Evolutionary conservation across 306 rosid genomes (phyloP).

Genomic region (Lagenaria siceraria): DNA sequence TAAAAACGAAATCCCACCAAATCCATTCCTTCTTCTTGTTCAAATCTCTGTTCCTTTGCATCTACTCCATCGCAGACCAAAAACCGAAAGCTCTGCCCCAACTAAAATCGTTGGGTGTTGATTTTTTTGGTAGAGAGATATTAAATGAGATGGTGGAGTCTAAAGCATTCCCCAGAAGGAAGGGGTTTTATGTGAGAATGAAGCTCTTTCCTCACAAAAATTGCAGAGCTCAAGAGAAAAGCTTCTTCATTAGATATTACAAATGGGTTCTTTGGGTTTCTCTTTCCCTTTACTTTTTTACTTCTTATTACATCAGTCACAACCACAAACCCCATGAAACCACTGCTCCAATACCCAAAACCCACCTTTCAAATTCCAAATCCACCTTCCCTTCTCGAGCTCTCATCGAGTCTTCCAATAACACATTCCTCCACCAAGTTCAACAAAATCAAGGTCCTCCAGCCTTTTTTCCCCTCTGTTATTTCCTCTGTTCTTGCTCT

Average conservation of each 20-base stretch:
- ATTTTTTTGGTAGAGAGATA: background rate
- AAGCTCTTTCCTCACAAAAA: slow-evolving; percentile 51
- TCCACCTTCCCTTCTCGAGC: slow-evolving; percentile 31
- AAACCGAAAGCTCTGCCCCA: slow-evolving; percentile 45
- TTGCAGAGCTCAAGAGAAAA: slow-evolving; percentile 42
- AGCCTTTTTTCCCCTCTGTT: background rate
- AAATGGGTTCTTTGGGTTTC: slow-evolving; percentile 83
- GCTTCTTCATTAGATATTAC: slow-evolving; percentile 39
- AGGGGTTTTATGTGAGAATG: slow-evolving; percentile 66
- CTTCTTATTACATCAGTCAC: slow-evolving; percentile 51
- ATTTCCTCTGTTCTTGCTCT: background rate
- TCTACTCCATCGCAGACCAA: slow-evolving; percentile 53
- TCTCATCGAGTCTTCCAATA: slow-evolving; percentile 29
- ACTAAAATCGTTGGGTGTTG: slow-evolving; percentile 17
- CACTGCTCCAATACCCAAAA: slow-evolving; percentile 7
- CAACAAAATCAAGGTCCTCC: slow-evolving; percentile 18
- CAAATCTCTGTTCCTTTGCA: slow-evolving; percentile 33
- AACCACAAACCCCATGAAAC: slow-evolving; percentile 12
- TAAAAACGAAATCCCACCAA: slow-evolving; percentile 48
- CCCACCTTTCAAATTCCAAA: slow-evolving; percentile 23
- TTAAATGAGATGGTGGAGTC: slow-evolving; percentile 44
- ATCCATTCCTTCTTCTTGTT: slow-evolving; percentile 14
- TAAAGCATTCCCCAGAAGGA: slow-evolving; percentile 22
- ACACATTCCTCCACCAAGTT: slow-evolving; percentile 6
- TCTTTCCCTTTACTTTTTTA: slow-evolving; percentile 58